Evolutionary conservation across 805 yeast genomes (phyloP).

Genomic region (Ogataea angusta): DNA sequence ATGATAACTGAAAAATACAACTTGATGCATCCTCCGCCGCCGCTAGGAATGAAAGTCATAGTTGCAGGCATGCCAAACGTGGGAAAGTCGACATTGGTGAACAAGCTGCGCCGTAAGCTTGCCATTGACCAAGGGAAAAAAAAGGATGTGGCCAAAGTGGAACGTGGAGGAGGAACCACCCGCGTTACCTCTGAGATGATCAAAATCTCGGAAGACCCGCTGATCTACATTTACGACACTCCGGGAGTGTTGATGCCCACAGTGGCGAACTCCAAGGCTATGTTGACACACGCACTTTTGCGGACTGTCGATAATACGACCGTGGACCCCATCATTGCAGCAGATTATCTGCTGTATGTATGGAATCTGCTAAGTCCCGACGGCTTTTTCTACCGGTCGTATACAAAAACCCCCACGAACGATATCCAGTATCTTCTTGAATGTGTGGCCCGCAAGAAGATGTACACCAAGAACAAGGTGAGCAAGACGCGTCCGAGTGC

Average conservation of each 20-base stretch:
- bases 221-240: slow-evolving; percentile 74
- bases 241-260: slow-evolving; percentile 91
- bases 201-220: slow-evolving; percentile 56
- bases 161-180: slow-evolving; percentile 90
- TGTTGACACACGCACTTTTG: slow-evolving; percentile 69
- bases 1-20: slow-evolving; percentile 44
- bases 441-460: slow-evolving; percentile 42
- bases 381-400: slow-evolving; percentile 44
- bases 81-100: slow-evolving; percentile 90
- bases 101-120: slow-evolving; percentile 53
- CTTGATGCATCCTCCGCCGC: slow-evolving; percentile 65
- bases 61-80: slow-evolving; percentile 96
- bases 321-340: slow-evolving; percentile 82
- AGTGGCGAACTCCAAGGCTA: slow-evolving; percentile 58
- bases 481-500: background rate
- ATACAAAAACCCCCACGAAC: slow-evolving; percentile 64
- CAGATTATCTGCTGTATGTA: slow-evolving; percentile 76
- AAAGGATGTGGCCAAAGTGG: slow-evolving; percentile 76
- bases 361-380: slow-evolving; percentile 60
- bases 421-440: slow-evolving; percentile 55
- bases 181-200: slow-evolving; percentile 73
- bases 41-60: slow-evolving; percentile 73
- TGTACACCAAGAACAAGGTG: slow-evolving; percentile 17
- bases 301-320: slow-evolving; percentile 68
- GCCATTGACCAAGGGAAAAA: slow-evolving; percentile 11